Base-by-base conservation (phyloP, 371 early-diverging fungal genomes). In the Rhizomucor miehei region DNA sequence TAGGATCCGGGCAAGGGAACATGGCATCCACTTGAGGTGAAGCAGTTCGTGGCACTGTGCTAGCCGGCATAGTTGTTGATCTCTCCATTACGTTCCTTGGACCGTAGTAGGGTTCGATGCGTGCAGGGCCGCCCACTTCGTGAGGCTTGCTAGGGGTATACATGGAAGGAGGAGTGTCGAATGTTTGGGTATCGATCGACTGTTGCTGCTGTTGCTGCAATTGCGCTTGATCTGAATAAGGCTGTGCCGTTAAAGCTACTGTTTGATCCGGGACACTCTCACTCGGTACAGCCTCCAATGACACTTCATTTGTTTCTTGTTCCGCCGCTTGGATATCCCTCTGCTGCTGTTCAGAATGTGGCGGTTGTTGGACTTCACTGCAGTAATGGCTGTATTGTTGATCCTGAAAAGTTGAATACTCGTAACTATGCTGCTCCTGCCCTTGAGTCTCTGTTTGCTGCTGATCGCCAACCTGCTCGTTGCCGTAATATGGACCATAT, bases 1-100 rank as follows among this genome's bases (percentile, higher is more conserved):
- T 71, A 13, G 80, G 69, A 48, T 76, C 76, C 19, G 84, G 80
- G 57, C 84, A 84, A 29, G 78, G 72, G 16, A 72, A 49, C 16
- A 73, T 47, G 1, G 70, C 55, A 29, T 75, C 70, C 5, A 67
- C 62, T 11, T 63, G 65, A 9, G 69, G 56, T 25, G 65, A 57
- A 14, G 65, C 44, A 19, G 52, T 36, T 17, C 53, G 44, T 39
- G 49, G 39, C 47, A 35, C 1, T 59, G 67, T 35, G 60, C 65
- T 60, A 48, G 64, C 56, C 51, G 66, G 2, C 54, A 61, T 52
- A 44, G 57, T 39, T 50, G 57, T 24, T 46, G 53, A 56, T 53
- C 66, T 44, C 36, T 46, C 52, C 12, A 17, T 40, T 29, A 17
- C 9, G 39, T 16, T 55, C 38, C 47, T 25, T 8, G 17, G 23